Evolutionary conservation across 305 asterid species (phyloP).

Genomic region (Solanum hybrid): DNA sequence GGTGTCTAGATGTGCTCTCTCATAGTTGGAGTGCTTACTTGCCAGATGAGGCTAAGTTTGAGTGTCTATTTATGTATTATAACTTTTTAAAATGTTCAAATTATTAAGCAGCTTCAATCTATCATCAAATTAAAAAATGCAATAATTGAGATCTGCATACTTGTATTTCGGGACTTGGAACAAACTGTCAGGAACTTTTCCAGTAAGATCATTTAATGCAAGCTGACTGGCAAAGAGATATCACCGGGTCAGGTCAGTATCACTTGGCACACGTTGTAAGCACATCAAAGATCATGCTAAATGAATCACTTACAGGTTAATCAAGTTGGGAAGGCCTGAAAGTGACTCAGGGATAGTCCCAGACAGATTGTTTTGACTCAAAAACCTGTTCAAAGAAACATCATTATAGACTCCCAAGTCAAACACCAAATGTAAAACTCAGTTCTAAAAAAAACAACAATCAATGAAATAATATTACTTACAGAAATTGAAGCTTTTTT

Average conservation of each 20-base stretch:
- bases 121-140: not conserved
- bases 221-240: conserved; percentile 40
- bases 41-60: not conserved
- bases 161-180: conserved; percentile 51
- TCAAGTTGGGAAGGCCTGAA: conserved; percentile 39
- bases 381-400: conserved; percentile 29
- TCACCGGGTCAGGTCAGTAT: not conserved
- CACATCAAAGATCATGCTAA: not conserved
- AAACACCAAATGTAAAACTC: not conserved
- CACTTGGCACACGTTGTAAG: not conserved
- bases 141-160: conserved; percentile 19
- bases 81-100: not conserved
- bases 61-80: not conserved
- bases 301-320: conserved; percentile 34
- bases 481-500: conserved; percentile 61
- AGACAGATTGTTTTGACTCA: conserved; percentile 50
- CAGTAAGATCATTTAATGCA: conserved; percentile 45
- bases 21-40: not conserved
- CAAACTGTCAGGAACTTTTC: conserved; percentile 40
- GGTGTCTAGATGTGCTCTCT: not conserved
- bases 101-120: not conserved
- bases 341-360: conserved; percentile 60
- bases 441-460: not conserved
- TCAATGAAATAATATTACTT: conserved; percentile 21
- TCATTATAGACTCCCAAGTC: not conserved